A percentile compares a stretch with the other conserved stretches of the same genome.
phyloP scores from a whole-genome alignment of 164 flowering plant species.

The Dillenia turbinata region DNA sequence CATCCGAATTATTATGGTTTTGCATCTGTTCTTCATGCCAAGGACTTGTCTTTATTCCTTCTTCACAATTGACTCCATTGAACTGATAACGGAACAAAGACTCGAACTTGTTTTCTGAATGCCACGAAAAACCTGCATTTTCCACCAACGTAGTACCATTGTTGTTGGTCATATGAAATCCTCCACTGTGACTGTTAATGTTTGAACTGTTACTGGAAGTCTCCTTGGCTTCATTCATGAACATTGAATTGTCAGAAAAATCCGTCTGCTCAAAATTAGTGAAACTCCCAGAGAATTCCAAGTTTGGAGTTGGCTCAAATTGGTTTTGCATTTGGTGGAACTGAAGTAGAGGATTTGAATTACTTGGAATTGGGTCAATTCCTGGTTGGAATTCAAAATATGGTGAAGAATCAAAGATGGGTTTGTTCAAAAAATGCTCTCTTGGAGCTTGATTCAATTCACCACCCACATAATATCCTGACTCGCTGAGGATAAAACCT shows the following conservation, averaged over 20 bases:
- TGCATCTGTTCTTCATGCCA: constrained; percentile 35
- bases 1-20: constrained; percentile 27
- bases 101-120: constrained; percentile 33
- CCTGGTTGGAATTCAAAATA: constrained; percentile 23
- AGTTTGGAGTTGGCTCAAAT: constrained; percentile 18
- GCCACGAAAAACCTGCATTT: constrained; percentile 38
- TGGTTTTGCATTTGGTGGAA: constrained; percentile 21
- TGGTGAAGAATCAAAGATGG: constrained; percentile 29
- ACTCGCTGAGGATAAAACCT: constrained; percentile 16
- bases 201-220: constrained; percentile 45
- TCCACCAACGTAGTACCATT: constrained; percentile 12
- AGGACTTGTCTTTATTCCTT: constrained; percentile 24
- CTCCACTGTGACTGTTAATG: constrained; percentile 21
- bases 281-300: constrained; percentile 30
- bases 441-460: constrained; percentile 15
- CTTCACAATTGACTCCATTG: constrained; percentile 42
- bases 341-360: constrained; percentile 13
- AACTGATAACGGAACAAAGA: constrained; percentile 42
- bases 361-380: constrained; percentile 12
- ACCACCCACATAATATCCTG: constrained; percentile 6
- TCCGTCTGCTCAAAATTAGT: constrained; percentile 36
- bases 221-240: constrained; percentile 34
- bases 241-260: constrained; percentile 42
- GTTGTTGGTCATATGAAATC: constrained; percentile 24
- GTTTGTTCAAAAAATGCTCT: constrained; percentile 19